Conservation (phyloP, 805 yeast species). For the Saccharomycopsis selenospora region DNA sequence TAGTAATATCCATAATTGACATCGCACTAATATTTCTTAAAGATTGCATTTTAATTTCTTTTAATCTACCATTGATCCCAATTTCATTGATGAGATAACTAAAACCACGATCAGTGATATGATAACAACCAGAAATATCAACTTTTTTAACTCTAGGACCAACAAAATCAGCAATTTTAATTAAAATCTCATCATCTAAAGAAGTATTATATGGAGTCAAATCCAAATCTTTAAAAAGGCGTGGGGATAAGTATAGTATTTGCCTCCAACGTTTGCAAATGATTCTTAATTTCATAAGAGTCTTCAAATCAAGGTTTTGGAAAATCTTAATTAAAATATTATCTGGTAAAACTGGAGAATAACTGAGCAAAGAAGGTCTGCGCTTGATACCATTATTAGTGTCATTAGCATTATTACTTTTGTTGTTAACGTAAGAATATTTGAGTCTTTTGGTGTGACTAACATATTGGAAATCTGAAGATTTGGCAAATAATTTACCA, state of each 20-base stretch:
- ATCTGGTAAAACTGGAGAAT: slow-evolving; percentile 54
- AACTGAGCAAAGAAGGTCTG: slow-evolving; percentile 49
- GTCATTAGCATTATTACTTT: background rate
- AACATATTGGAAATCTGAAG: slow-evolving; percentile 42
- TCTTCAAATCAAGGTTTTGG: slow-evolving; percentile 45
- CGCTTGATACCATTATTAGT: slow-evolving; percentile 31
- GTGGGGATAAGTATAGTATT: slow-evolving; percentile 49
- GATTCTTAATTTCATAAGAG: slow-evolving; percentile 50
- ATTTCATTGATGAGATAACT: slow-evolving; percentile 62
- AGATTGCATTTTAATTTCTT: slow-evolving; percentile 51
- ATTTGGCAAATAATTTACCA: slow-evolving; percentile 11
- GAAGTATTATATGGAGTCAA: slow-evolving; percentile 55
- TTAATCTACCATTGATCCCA: slow-evolving; percentile 56
- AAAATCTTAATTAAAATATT: slow-evolving; percentile 48
- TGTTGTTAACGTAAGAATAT: slow-evolving; percentile 13
- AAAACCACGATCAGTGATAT: slow-evolving; percentile 70
- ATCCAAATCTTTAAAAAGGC: slow-evolving; percentile 45
- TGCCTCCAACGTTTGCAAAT: slow-evolving; percentile 67
- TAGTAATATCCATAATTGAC: slow-evolving; percentile 75
- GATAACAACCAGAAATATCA: slow-evolving; percentile 67
- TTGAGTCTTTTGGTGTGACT: slow-evolving; percentile 48
- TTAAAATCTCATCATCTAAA: slow-evolving; percentile 50
- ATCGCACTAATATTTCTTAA: slow-evolving; percentile 75
- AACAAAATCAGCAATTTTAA: slow-evolving; percentile 58
- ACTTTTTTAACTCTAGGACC: slow-evolving; percentile 58